These are phyloP conservation scores for Amanita rubescens DNA, from an alignment of 768 basidiomycete genomes.

Conservation along the genomic window DNA sequence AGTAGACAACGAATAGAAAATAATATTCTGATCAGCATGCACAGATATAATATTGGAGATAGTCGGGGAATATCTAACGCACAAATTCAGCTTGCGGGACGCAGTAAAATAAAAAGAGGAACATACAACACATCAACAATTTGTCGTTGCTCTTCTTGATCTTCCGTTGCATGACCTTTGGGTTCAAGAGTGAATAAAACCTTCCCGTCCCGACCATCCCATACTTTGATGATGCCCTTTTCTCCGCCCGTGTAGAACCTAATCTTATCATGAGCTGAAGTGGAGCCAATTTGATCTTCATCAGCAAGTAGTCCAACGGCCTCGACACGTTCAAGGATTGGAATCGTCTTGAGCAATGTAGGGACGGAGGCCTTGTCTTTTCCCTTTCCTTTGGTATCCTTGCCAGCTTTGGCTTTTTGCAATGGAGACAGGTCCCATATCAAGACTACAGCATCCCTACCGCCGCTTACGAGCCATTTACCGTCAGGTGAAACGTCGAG, in stretches of 20 bases:
- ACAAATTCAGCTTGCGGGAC: slow-evolving; percentile 12
- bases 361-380: slow-evolving; percentile 45
- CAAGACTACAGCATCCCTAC: slow-evolving; percentile 86
- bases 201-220: slow-evolving; percentile 68
- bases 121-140: slow-evolving; percentile 80
- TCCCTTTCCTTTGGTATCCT: slow-evolving; percentile 40
- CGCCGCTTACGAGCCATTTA: slow-evolving; percentile 84
- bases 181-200: slow-evolving; percentile 53
- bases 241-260: slow-evolving; percentile 88
- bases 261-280: slow-evolving; percentile 32
- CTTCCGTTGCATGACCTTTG: slow-evolving; percentile 34
- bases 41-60: slow-evolving; percentile 67
- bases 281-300: slow-evolving; percentile 40
- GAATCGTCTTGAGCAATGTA: slow-evolving; percentile 68
- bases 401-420: slow-evolving; percentile 15
- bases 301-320: slow-evolving; percentile 67
- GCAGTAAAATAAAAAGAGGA: slow-evolving; percentile 4
- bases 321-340: slow-evolving; percentile 80
- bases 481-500: slow-evolving; percentile 83
- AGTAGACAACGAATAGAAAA: slow-evolving; percentile 77
- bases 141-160: slow-evolving; percentile 76
- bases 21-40: slow-evolving; percentile 95
- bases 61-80: slow-evolving; percentile 57
- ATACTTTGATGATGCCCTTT: slow-evolving; percentile 77
- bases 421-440: slow-evolving; percentile 76